These are phyloP conservation scores for Cyathus striatus DNA, from an alignment of 768 basidiomycete genomes.

Conservation along the genomic window DNA sequence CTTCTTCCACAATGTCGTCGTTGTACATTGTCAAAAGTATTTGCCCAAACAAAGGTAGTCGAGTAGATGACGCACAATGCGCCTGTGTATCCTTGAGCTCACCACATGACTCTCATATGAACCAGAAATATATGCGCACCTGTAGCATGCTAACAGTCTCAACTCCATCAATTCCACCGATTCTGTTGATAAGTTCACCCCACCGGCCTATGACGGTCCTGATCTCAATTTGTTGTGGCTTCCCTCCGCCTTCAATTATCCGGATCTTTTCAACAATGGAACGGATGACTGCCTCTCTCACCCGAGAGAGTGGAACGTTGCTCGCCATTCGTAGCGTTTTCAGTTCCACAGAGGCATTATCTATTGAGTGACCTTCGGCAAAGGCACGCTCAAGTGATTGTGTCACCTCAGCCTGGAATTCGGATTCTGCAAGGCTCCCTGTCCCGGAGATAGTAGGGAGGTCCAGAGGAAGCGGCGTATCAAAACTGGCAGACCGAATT, in stretches of 20 bases:
- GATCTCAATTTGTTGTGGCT: conserved; percentile 62
- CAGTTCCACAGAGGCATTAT: conserved; percentile 90
- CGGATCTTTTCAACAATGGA: conserved; percentile 73
- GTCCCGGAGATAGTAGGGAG: conserved; percentile 29
- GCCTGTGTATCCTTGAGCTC: no score
- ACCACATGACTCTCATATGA: no score
- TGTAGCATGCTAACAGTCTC: conserved; percentile 79
- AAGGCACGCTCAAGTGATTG: conserved; percentile 91
- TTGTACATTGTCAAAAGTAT: conserved; percentile 86
- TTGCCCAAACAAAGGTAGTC: conserved; percentile 74
- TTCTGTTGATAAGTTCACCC: conserved; percentile 76
- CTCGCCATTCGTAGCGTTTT: conserved; percentile 96
- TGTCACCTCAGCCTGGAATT: conserved; percentile 74
- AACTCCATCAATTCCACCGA: conserved; percentile 79
- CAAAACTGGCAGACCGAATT: conserved; percentile 40
- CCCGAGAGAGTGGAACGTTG: conserved; percentile 83
- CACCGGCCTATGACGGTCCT: conserved; percentile 63
- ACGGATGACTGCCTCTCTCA: conserved; percentile 85
- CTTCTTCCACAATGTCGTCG: conserved; percentile 87
- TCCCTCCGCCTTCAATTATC: conserved; percentile 50
- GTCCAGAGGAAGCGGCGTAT: conserved; percentile 38
- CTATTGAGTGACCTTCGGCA: conserved; percentile 84
- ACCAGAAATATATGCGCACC: conserved; percentile 32
- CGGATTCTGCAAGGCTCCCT: conserved; percentile 46
- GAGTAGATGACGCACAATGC: conserved; percentile 59